Base-by-base conservation (phyloP, 2,329 filamentous ascomycete species). In the Curvularia lunata region DNA sequence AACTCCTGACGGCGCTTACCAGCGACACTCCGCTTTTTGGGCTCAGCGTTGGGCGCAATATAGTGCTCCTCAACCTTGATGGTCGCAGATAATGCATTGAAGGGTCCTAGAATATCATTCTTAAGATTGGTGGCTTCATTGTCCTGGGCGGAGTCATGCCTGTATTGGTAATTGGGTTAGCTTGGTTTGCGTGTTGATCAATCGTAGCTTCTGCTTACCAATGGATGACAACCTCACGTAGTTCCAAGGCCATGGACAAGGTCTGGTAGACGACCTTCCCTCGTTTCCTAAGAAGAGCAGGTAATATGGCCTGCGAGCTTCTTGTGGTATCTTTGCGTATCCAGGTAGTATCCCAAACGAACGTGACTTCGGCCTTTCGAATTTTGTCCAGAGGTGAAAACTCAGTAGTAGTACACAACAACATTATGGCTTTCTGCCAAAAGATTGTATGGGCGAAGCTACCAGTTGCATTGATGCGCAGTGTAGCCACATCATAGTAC, bases 321-420 rank as follows among this genome's bases (percentile, higher is more conserved):
- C 58, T 67, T 8, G 56, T 63, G 1, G 38, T 40, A 12, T 68
- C 62, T 34, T 6, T 34, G 2, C 70, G 67, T 18, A 76, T 59
- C 72, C 72, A 77, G 7, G 66, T 67, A 0, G 68, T 68, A 52
- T 77, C 74, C 73, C 73, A 77, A 30, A 69, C 68, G 38, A 77
- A 73, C 0, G 54, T 65, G 7, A 75, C 56, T 37, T 75, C 59
- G 16, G 69, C 70, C 40, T 68, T 72, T 41, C 70, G 72, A 48
- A 76, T 70, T n/a, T 70, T 67, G 43, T 75, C 64, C 59, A 75
- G 66, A 5, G 74, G 73, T 1, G 73, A 75, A 62, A 73, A 75
- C 5, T 65, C 63, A 18, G 4, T 2, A 9, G 72, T 68, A 3
- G 67, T 65, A 18, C 65, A 30, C 61, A 52, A 77, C 69, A 38